Evolutionary conservation across 1,284 basidiomycete species (phyloP).

Genomic region (Flammula alnicola): DNA sequence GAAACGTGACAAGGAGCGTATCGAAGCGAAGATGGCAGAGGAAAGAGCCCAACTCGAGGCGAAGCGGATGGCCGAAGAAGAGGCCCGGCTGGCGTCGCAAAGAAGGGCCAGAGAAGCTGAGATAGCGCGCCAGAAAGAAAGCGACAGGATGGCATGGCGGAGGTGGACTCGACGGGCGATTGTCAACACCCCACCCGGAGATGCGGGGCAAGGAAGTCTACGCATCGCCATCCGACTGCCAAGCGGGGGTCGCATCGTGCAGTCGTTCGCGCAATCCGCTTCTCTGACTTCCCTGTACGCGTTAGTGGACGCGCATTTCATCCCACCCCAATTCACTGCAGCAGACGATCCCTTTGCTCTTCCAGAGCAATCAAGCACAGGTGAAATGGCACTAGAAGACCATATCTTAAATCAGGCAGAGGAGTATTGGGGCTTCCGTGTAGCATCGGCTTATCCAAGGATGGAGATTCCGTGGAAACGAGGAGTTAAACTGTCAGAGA

Average conservation of each 20-base stretch:
- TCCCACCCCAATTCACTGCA: slow-evolving; percentile 35
- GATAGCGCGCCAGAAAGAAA: slow-evolving; percentile 17
- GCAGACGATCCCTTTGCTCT: slow-evolving; percentile 48
- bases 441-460: slow-evolving; percentile 74
- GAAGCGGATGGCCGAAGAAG: slow-evolving; percentile 27
- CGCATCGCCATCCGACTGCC: slow-evolving; percentile 74
- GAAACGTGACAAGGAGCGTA: slow-evolving; percentile 71
- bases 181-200: slow-evolving; percentile 25
- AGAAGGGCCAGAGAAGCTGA: slow-evolving; percentile 28
- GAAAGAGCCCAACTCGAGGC: slow-evolving; percentile 38
- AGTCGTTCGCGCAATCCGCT: slow-evolving; percentile 56
- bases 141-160: slow-evolving; percentile 36
- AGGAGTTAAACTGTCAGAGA: slow-evolving; percentile 47
- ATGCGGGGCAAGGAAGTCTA: slow-evolving; percentile 35
- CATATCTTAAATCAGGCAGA: too few species aligned
- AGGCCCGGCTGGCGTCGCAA: slow-evolving; percentile 30
- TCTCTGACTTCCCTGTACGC: slow-evolving; percentile 70
- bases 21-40: slow-evolving; percentile 54
- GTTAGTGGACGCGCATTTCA: slow-evolving; percentile 56
- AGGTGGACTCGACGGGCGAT: slow-evolving; percentile 55
- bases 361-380: slow-evolving; percentile 37
- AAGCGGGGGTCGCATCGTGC: slow-evolving; percentile 62
- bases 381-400: too few species aligned
- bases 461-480: slow-evolving; percentile 60
- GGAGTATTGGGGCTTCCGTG: slow-evolving; percentile 73